Percentiles rank a stretch among this genome's conserved stretches.
Conservation (phyloP, 805 yeast genomes). For the Candida xiaguanensis region DNA sequence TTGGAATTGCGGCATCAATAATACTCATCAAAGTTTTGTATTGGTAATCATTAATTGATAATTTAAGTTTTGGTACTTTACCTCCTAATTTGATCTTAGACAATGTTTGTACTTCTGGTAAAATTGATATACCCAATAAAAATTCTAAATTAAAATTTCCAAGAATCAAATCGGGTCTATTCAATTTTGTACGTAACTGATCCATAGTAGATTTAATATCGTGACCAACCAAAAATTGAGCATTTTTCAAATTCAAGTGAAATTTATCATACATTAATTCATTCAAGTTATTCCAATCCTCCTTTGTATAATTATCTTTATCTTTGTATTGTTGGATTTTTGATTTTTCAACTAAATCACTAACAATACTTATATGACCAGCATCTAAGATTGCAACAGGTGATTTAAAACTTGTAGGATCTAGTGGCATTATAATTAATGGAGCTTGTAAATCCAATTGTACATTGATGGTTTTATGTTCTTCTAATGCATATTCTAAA, state of each 20-base stretch:
- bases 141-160: slow-evolving; percentile 75
- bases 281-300: slow-evolving; percentile 74
- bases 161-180: slow-evolving; percentile 57
- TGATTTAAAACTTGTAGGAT: slow-evolving; percentile 72
- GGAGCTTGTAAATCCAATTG: slow-evolving; percentile 94
- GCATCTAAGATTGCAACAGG: slow-evolving; percentile 94
- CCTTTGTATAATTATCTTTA: slow-evolving; percentile 52
- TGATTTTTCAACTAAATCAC: slow-evolving; percentile 73
- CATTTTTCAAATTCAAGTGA: slow-evolving; percentile 70
- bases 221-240: slow-evolving; percentile 86
- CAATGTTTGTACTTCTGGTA: slow-evolving; percentile 73
- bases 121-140: slow-evolving; percentile 74
- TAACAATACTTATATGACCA: slow-evolving; percentile 82
- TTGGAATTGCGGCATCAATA: slow-evolving; percentile 66
- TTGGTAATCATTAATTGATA: slow-evolving; percentile 82
- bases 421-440: slow-evolving; percentile 77
- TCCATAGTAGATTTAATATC: slow-evolving; percentile 73
- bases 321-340: slow-evolving; percentile 66
- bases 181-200: slow-evolving; percentile 51
- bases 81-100: slow-evolving; percentile 75
- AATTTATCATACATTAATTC: slow-evolving; percentile 89
- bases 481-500: slow-evolving; percentile 87
- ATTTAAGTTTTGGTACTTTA: slow-evolving; percentile 65
- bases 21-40: slow-evolving; percentile 83
- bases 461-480: slow-evolving; percentile 85